Evolutionary conservation across 805 yeast genomes (phyloP).

Genomic region (Komagataella populi): DNA sequence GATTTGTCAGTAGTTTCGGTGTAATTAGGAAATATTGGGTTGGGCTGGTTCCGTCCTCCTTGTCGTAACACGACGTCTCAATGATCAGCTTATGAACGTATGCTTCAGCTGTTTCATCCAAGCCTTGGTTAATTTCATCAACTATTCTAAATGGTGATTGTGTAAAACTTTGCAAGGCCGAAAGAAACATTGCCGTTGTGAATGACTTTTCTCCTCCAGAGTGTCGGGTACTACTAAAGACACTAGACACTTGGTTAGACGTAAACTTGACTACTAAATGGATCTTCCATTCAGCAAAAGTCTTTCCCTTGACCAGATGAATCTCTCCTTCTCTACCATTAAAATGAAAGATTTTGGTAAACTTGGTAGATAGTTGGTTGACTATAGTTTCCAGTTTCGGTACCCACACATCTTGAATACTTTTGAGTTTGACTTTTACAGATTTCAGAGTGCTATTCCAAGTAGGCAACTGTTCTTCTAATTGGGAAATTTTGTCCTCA

Average conservation of each 20-base stretch:
- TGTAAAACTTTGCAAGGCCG: conserved; percentile 81
- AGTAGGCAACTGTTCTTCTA: conserved; percentile 25
- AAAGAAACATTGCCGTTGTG: conserved; percentile 79
- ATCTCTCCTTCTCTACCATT: conserved; percentile 89
- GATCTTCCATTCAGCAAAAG: conserved; percentile 67
- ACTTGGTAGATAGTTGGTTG: conserved; percentile 42
- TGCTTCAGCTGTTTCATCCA: conserved; percentile 90
- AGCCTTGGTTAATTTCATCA: conserved; percentile 97
- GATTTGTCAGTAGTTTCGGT: conserved; percentile 72
- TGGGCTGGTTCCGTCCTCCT: conserved; percentile 3
- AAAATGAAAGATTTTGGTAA: conserved; percentile 48
- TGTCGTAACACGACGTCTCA: conserved; percentile 53
- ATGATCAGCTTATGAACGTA: conserved; percentile 79
- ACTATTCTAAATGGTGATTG: conserved; percentile 88
- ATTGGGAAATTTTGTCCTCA: conserved; percentile 17
- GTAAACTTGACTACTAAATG: conserved; percentile 80
- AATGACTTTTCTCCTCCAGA: conserved; percentile 98
- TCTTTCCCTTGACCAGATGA: conserved; percentile 32
- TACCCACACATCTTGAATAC: conserved; percentile 41
- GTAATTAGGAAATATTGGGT: conserved; percentile 89
- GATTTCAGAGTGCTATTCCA: conserved; percentile 12
- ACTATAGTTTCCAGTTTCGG: conserved; percentile 43
- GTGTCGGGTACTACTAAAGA: conserved; percentile 76
- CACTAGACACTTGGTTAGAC: conserved; percentile 54
- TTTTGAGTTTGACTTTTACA: conserved; percentile 21